Base-by-base conservation (phyloP, 2,329 filamentous ascomycete species). In the Neonectria sp. region DNA sequence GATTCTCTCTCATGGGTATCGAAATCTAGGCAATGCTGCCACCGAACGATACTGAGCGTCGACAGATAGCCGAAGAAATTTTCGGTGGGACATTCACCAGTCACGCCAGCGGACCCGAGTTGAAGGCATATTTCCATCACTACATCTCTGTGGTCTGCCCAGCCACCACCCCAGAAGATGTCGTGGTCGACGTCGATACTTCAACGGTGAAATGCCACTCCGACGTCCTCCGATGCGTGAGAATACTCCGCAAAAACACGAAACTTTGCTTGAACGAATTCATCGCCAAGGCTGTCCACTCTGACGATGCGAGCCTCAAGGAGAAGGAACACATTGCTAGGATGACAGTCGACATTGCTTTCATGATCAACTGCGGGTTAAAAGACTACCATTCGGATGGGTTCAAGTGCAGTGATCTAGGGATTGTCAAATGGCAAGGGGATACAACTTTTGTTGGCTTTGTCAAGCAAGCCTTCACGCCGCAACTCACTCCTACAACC, bases 361-460 rank as follows among this genome's bases (percentile, higher is more conserved):
- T 55, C 51, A 15, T 21, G 7, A 37, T 55, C 15, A 24, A 55
- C 4, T 55, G 51, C 31, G n/a, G 4, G 3, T 24, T 35, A 2
- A 55, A 8, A 35, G 51, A 55, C 31, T 55, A 55, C 21, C n/a
- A 55, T 25, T 55, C 8, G 15, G n/a, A 55, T 15, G 31, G 12
- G 8, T 55, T 35, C 3, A 31, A 35, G n/a, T n/a, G 6, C 15
- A 6, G 24, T 12, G 31, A 37, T 11, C 6, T 21, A 12, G 9
- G 17, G 0, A 6, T 17, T 2, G 27, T 25, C 0, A 55, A 37
- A 15, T 35, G 29, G 51, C 15, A 55, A 15, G 31, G 15, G 15
- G 15, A 35, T 15, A 0, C 12, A 2, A 6, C 29, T 24, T 55
- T 55, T 15, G 17, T 35, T 4, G 8, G 37, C 6, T 55, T 55